These are phyloP conservation scores for Pichia rugopelliculosa DNA, from an alignment of 805 yeast species.

Conservation along the genomic window DNA sequence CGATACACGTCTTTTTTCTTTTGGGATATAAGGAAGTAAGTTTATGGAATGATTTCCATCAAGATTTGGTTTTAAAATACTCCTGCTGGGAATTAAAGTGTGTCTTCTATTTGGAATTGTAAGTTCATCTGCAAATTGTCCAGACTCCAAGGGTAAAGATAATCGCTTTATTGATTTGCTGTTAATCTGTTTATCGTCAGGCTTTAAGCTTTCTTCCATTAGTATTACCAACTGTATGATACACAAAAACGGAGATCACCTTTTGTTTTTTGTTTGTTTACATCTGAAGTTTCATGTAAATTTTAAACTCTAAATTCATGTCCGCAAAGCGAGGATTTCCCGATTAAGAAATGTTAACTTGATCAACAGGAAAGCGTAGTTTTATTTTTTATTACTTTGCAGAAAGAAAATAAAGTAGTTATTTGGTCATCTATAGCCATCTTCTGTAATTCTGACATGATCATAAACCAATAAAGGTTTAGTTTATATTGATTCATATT, in stretches of 20 bases:
- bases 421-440: too few relatives aligned
- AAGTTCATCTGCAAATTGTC: not conserved
- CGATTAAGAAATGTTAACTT: not conserved
- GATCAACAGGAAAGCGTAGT: too few relatives aligned
- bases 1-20: conserved; percentile 50
- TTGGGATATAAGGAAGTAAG: conserved; percentile 24
- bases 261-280: not conserved
- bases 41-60: conserved; percentile 32
- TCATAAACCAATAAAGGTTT: too few relatives aligned
- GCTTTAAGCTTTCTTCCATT: not conserved
- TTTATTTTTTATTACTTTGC: too few relatives aligned
- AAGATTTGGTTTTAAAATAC: conserved; percentile 32
- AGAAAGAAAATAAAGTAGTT: too few relatives aligned
- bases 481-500: too few relatives aligned
- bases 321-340: not conserved
- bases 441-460: too few relatives aligned
- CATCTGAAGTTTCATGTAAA: too few relatives aligned
- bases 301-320: not conserved
- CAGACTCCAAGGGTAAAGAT: conserved; percentile 1
- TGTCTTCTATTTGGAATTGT: conserved; percentile 22
- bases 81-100: conserved; percentile 31
- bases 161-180: not conserved
- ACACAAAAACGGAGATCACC: not conserved
- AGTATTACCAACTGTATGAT: not conserved
- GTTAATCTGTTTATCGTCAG: not conserved